These are phyloP conservation scores for Venustampulla echinocandica DNA, from an alignment of 495 filamentous ascomycete species.

Conservation along the genomic window DNA sequence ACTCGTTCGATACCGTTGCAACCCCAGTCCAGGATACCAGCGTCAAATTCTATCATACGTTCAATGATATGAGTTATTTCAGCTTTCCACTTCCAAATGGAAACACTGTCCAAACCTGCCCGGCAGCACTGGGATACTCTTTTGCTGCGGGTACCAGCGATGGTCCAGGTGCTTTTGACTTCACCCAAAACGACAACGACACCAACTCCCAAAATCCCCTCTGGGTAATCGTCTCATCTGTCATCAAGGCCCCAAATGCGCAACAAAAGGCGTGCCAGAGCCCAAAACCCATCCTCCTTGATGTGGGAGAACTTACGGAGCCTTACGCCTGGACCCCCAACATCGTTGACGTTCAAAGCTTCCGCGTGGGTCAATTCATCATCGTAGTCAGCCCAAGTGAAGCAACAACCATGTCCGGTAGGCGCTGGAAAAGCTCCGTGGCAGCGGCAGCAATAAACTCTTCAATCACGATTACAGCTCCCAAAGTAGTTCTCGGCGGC, in stretches of 20 bases:
- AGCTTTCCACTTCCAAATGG: conserved; percentile 68
- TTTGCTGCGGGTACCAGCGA: conserved; percentile 94
- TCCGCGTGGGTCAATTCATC: conserved; percentile 85
- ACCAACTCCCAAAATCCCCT: conserved; percentile 61
- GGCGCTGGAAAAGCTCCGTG: conserved; percentile 78
- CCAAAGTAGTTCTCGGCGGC: conserved; percentile 64
- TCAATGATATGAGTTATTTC: conserved; percentile 51
- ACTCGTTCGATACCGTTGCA: conserved; percentile 31
- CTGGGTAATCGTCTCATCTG: conserved; percentile 68
- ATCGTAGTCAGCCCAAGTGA: conserved; percentile 83
- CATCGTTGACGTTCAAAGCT: conserved; percentile 81
- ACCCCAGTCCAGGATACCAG: conserved; percentile 35
- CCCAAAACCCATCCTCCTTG: conserved; percentile 81
- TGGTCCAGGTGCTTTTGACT: conserved; percentile 87
- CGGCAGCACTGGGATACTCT: conserved; percentile 83
- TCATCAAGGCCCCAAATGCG: conserved; percentile 61
- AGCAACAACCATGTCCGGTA: conserved; percentile 88
- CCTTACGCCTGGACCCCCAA: conserved; percentile 90
- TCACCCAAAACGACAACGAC: conserved; percentile 74
- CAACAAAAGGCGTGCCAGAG: conserved; percentile 69
- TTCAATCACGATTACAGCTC: conserved; percentile 27
- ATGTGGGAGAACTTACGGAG: conserved; percentile 66
- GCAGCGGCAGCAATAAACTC: conserved; percentile 34
- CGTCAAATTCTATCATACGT: conserved; percentile 35
- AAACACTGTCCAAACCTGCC: conserved; percentile 66